Conservation (phyloP, 2,329 filamentous ascomycete genomes). For the Aspergillus sp. region DNA sequence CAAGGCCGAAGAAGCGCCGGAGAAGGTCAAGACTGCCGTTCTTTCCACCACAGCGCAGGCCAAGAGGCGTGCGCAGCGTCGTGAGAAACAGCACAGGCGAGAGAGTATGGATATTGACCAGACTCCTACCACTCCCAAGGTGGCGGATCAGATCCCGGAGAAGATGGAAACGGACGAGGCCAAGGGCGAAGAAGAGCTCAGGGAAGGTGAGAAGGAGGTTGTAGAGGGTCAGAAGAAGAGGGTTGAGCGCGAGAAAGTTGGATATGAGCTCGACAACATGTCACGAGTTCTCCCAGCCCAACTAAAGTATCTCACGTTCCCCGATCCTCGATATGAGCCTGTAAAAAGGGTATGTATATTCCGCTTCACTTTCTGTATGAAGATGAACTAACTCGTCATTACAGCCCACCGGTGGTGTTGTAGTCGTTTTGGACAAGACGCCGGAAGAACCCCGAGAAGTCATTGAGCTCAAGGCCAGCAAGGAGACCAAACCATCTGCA, state of each 20-base stretch:
- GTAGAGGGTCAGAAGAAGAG: constrained; percentile 75
- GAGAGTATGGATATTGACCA: constrained; percentile 96
- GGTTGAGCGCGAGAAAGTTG: constrained; percentile 91
- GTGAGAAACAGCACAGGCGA: constrained; percentile 82
- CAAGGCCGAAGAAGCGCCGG: constrained; percentile 89
- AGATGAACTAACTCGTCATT: neutral
- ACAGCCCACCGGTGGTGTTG: constrained; percentile 87
- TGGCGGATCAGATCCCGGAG: constrained; percentile 60
- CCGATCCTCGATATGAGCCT: constrained; percentile 84
- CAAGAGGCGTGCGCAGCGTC: constrained; percentile 89
- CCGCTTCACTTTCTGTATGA: neutral
- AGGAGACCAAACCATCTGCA: constrained; percentile 48
- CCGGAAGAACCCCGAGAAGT: constrained; percentile 75
- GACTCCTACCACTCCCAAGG: constrained; percentile 71
- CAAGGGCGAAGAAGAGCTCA: constrained; percentile 64
- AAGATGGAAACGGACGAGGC: constrained; percentile 77
- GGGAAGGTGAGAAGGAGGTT: constrained; percentile 61
- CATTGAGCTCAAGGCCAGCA: constrained; percentile 91
- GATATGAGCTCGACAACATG: constrained; percentile 97
- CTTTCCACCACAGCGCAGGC: constrained; percentile 96
- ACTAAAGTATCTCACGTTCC: constrained; percentile 93
- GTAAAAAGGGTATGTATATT: constrained; percentile 73
- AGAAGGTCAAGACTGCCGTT: constrained; percentile 92
- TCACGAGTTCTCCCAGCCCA: constrained; percentile 87
- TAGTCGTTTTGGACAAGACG: constrained; percentile 83